phyloP scores from a whole-genome alignment of 2,329 filamentous ascomycete species.

The Sporothrix protearum region DNA sequence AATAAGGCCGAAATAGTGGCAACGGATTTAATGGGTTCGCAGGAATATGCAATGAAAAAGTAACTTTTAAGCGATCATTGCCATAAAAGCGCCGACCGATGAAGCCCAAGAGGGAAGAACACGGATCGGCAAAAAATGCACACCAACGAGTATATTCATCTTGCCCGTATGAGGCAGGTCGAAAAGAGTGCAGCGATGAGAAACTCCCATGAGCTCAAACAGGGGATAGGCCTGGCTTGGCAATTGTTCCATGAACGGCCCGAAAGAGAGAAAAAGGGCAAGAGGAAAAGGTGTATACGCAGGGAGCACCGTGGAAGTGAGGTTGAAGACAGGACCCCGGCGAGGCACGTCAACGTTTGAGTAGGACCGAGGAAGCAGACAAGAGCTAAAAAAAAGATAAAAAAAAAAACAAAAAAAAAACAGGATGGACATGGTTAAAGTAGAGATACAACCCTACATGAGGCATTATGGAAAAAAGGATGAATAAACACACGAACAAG shows the following conservation, averaged over 20 bases:
- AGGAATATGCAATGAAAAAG: too few species aligned
- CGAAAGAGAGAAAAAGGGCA: not conserved
- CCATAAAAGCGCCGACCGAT: not conserved
- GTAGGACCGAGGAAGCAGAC: too few species aligned
- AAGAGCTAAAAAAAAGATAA: too few species aligned
- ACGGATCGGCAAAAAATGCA: not conserved
- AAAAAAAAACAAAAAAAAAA: not conserved
- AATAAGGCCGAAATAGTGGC: not conserved
- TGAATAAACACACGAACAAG: not conserved
- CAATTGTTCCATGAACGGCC: constrained; percentile 6
- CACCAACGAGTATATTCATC: not conserved
- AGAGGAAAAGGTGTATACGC: not conserved
- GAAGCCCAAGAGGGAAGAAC: not conserved
- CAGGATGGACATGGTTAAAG: not conserved
- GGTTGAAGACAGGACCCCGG: too few species aligned
- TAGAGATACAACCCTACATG: constrained; percentile 2
- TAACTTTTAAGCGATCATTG: not conserved
- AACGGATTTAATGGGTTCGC: not conserved
- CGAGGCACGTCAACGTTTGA: too few species aligned
- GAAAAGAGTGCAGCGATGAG: not conserved
- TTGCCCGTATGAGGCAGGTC: not conserved
- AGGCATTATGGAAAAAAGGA: not conserved
- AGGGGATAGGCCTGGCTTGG: not conserved
- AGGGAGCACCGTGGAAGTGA: not conserved
- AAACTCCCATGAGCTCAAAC: not conserved